A percentile compares a stretch with the other conserved stretches of the same genome.
Evolutionary conservation across 1,284 basidiomycete genomes (phyloP).

Genomic region (Microbotryomycetes sp.): DNA sequence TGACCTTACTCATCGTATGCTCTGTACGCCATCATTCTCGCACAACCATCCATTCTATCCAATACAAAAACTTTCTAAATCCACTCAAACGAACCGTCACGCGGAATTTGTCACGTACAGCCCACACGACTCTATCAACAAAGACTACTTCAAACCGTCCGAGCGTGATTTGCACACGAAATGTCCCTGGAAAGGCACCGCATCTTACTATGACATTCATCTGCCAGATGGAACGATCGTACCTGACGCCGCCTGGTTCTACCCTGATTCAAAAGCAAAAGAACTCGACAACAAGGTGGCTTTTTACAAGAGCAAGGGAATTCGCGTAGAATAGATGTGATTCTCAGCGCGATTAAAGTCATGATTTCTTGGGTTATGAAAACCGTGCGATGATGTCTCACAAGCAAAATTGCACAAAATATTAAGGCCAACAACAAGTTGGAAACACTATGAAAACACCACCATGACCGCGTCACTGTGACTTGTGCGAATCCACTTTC

Average conservation of each 20-base stretch:
- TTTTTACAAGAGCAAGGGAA: conserved; percentile 38
- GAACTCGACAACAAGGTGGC: conserved; percentile 36
- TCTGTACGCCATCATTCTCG: neutral
- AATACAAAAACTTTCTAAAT: too few relatives aligned
- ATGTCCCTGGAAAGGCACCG: conserved; percentile 25
- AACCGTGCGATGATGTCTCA: neutral
- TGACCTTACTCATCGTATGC: neutral
- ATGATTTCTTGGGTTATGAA: neutral
- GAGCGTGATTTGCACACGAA: conserved; percentile 1
- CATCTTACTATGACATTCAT: conserved; percentile 17
- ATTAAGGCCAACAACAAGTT: neutral
- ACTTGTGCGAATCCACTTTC: neutral
- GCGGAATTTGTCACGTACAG: conserved; percentile 2
- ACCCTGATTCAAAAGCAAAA: conserved; percentile 31
- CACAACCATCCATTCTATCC: too few relatives aligned
- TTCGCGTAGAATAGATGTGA: neutral
- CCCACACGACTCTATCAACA: conserved; percentile 13
- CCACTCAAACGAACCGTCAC: too few relatives aligned
- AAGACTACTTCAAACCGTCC: conserved; percentile 7
- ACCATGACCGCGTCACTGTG: neutral
- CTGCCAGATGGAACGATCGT: conserved; percentile 3
- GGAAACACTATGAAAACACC: neutral
- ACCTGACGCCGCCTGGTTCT: conserved; percentile 32
- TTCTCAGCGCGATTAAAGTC: neutral
- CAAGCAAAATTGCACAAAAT: neutral